Evolutionary conservation across 2,329 filamentous ascomycete genomes (phyloP), one percentile per base, ranked within the genome.

Genomic region (Sclerotinia borealis): DNA sequence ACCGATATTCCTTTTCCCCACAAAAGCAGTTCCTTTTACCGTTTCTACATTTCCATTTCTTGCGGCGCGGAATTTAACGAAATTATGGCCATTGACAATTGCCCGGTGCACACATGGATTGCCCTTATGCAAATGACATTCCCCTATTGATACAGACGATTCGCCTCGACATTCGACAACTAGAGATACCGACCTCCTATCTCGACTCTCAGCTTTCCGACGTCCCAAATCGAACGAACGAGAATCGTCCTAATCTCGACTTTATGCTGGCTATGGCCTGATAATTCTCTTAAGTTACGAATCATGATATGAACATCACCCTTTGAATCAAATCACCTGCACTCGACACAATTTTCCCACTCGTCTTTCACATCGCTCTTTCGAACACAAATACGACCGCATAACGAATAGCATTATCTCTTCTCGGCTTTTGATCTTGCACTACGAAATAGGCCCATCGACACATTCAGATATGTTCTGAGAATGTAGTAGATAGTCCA

Each of bases 201-300:
- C 72, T 73, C 69, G 71, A 71, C 56, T 69, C 70, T 73, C 67
- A 72, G 71, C 68, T 68, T 71, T 70, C 64, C 72, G 71, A 73
- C 67, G 68, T 72, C 72, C 71, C 68, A 63, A 67, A 66, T 70
- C 65, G 69, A 73, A 73, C 72, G 68, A 64, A 74, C 72, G 73
- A 75, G 73, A 75, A 75, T 70, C 73, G 73, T 68, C 73, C 71
- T 74, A 74, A 74, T 75, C 73, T 75, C 73, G 72, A 72, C 69
- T 72, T 70, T 71, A 73, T 72, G 72, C 59, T 71, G 69, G 69
- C 71, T 72, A 73, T 72, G 72, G 74, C 72, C 72, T 64, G 59
- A 66, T 68, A 68, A 65, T 70, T 72, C 69, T 71, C 67, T 64
- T 71, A 73, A 72, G 70, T 73, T 70, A 74, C 72, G 69, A 72